Evolutionary conservation across 148 eudicot species (phyloP).

Genomic region (Nepenthes gracilis): DNA sequence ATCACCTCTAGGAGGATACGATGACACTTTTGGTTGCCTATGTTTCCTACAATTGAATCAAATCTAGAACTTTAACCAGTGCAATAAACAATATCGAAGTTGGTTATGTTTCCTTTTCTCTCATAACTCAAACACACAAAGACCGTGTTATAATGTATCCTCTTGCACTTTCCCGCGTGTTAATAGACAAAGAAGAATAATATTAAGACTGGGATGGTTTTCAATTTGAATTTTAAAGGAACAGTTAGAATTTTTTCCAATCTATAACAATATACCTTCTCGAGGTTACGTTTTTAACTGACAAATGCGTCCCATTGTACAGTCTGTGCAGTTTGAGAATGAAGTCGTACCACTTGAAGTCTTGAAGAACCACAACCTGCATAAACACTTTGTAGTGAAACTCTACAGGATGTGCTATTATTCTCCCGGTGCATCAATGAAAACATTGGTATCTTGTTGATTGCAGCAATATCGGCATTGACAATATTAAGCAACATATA

Average conservation of each 20-base stretch:
- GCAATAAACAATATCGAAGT: too few species aligned
- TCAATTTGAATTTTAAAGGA: neutral
- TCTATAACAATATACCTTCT: constrained; percentile 28
- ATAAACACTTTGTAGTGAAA: neutral
- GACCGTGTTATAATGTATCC: too few species aligned
- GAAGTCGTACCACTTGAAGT: constrained; percentile 96
- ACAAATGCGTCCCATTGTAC: constrained; percentile 76
- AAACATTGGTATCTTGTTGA: too few species aligned
- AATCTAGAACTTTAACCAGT: too few species aligned
- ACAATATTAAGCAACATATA: too few species aligned
- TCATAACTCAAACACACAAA: too few species aligned
- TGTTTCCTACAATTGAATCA: too few species aligned
- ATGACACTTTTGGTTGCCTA: too few species aligned
- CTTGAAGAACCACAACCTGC: constrained; percentile 88
- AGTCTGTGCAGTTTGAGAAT: constrained; percentile 66
- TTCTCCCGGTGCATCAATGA: too few species aligned
- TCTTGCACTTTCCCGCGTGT: neutral
- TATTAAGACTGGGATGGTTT: neutral
- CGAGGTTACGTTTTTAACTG: constrained; percentile 65
- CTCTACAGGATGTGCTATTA: neutral
- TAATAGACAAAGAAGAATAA: neutral
- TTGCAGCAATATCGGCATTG: too few species aligned
- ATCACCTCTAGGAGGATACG: too few species aligned
- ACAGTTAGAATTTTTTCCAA: neutral
- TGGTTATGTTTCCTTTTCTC: too few species aligned